Conservation (phyloP, 2,329 filamentous ascomycete genomes). For the Exophiala spinifera region DNA sequence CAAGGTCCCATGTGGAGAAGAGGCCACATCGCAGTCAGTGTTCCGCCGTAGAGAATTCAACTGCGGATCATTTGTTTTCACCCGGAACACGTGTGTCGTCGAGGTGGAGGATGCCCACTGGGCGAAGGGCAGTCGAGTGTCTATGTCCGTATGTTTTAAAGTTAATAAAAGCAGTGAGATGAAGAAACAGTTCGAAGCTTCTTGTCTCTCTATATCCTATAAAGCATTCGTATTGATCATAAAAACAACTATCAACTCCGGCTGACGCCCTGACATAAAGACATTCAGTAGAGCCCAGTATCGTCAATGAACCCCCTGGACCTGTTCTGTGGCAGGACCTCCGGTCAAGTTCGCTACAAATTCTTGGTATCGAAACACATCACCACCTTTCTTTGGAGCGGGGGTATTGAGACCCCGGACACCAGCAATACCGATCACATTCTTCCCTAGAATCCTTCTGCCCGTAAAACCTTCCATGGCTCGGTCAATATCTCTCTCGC, state of each 20-base stretch:
- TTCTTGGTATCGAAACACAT: slow-evolving; percentile 91
- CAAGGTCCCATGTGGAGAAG: no score
- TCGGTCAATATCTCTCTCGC: slow-evolving; percentile 73
- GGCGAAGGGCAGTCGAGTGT: no score
- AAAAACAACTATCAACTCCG: no score
- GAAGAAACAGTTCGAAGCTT: no score
- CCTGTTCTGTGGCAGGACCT: slow-evolving; percentile 33
- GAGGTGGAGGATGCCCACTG: no score
- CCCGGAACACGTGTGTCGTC: no score
- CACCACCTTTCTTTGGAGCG: slow-evolving; percentile 63
- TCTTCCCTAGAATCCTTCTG: slow-evolving; percentile 73
- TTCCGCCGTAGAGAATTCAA: background rate
- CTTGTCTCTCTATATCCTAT: no score
- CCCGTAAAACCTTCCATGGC: slow-evolving; percentile 86
- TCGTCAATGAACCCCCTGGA: slow-evolving; percentile 11
- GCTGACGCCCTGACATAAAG: no score
- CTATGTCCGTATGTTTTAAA: no score
- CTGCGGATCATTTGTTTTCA: background rate
- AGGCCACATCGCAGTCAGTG: background rate
- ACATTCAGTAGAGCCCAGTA: background rate
- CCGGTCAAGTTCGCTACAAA: slow-evolving; percentile 73
- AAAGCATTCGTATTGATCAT: no score
- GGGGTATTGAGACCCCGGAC: slow-evolving; percentile 24
- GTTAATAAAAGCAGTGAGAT: no score
- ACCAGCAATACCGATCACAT: slow-evolving; percentile 26